phyloP scores from a whole-genome alignment of 768 basidiomycete genomes.

The Mycena olivaceomarginata region DNA sequence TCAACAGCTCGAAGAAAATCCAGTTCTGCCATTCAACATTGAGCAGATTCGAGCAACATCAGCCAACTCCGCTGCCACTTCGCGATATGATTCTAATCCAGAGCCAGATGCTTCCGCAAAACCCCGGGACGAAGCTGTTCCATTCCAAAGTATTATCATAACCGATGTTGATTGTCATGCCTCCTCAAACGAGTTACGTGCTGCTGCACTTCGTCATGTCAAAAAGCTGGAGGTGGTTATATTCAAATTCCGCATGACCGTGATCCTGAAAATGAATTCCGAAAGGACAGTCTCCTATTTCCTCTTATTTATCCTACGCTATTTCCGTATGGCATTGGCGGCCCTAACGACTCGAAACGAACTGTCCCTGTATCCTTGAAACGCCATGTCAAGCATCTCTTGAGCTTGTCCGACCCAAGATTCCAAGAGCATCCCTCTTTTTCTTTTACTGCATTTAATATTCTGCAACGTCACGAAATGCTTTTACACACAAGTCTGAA shows the following conservation, averaged over 20 bases:
- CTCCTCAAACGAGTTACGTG: constrained; percentile 31
- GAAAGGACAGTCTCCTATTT: constrained; percentile 22
- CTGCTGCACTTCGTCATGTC: not conserved
- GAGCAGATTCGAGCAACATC: too few species aligned
- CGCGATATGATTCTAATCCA: constrained; percentile 13
- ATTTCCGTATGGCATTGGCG: too few species aligned
- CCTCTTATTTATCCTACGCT: too few species aligned
- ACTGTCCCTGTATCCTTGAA: too few species aligned
- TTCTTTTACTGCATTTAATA: constrained; percentile 22
- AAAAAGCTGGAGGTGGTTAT: too few species aligned
- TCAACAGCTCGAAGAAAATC: too few species aligned
- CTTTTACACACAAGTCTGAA: too few species aligned
- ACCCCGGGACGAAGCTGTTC: not conserved
- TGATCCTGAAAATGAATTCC: constrained; percentile 47
- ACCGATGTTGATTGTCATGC: constrained; percentile 47
- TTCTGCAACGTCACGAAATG: too few species aligned
- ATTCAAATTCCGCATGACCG: too few species aligned
- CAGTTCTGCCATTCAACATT: too few species aligned
- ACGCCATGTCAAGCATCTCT: constrained; percentile 48
- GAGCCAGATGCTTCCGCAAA: not conserved
- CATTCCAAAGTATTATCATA: constrained; percentile 34
- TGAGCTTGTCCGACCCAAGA: constrained; percentile 29
- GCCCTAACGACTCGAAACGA: too few species aligned
- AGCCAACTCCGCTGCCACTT: not conserved
- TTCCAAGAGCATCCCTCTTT: constrained; percentile 53